These are phyloP conservation scores for Fusarium temperatum DNA, from an alignment of 2,329 filamentous ascomycete genomes.

Conservation along the genomic window DNA sequence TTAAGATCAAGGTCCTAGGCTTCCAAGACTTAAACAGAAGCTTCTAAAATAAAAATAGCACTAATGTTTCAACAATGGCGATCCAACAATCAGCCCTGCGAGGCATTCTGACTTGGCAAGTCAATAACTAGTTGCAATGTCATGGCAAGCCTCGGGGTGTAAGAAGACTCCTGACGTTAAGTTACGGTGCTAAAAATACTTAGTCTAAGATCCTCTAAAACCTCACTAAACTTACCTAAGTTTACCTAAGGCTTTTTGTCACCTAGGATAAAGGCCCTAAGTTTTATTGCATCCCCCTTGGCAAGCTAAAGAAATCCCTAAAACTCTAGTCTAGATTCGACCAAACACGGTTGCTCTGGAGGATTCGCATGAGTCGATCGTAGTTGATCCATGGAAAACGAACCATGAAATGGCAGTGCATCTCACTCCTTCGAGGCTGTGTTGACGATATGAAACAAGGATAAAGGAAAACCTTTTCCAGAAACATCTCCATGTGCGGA, in stretches of 20 bases:
- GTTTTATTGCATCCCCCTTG: neutral
- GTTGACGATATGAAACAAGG: neutral
- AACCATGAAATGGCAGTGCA: neutral
- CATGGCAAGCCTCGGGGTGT: no score
- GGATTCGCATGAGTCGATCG: neutral
- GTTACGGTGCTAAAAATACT: no score
- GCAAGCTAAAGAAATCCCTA: neutral
- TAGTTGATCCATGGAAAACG: neutral
- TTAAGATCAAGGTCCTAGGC: no score
- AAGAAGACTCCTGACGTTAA: no score
- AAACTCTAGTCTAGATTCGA: fast-evolving
- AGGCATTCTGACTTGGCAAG: neutral
- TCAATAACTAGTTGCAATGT: neutral
- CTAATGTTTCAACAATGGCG: neutral
- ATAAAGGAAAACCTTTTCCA: neutral
- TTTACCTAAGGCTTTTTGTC: no score
- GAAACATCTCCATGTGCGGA: neutral
- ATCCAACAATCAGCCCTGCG: neutral
- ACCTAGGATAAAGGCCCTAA: no score
- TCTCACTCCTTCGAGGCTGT: neutral
- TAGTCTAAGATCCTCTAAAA: no score
- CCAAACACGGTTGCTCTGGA: neutral
- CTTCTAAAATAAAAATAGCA: fast-evolving
- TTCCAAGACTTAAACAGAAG: neutral
- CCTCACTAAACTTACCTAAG: no score